Evolutionary conservation across 1,284 basidiomycete species (phyloP).

Genomic region (Vanrija sp.): DNA sequence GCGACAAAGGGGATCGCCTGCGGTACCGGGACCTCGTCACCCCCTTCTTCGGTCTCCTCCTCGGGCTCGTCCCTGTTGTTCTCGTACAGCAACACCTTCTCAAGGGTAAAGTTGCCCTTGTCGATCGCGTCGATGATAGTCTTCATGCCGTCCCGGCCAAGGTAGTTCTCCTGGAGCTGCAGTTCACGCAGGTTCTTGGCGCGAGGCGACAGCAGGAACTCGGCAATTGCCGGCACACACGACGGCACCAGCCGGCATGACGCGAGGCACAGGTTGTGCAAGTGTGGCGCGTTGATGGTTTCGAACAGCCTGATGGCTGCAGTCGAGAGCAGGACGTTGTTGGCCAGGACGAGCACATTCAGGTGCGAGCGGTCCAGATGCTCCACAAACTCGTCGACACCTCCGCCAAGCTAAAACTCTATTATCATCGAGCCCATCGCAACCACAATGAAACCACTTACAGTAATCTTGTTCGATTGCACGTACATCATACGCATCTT

Average conservation of each 20-base stretch:
- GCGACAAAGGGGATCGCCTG: too few species aligned
- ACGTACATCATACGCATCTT: slow-evolving; percentile 26
- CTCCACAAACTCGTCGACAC: slow-evolving; percentile 6
- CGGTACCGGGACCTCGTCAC: too few species aligned
- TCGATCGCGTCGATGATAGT: slow-evolving; percentile 37
- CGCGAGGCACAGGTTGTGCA: slow-evolving; percentile 30
- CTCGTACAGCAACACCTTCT: slow-evolving; percentile 30
- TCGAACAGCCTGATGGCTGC: slow-evolving; percentile 25
- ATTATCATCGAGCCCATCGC: not conserved
- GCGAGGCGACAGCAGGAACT: slow-evolving; percentile 23
- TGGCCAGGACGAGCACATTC: slow-evolving; percentile 28
- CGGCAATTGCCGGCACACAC: slow-evolving; percentile 12
- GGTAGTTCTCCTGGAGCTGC: slow-evolving; percentile 38
- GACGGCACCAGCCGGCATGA: slow-evolving; percentile 25
- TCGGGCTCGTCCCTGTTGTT: slow-evolving; percentile 4
- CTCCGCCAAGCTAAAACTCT: not conserved
- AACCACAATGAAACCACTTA: slow-evolving; percentile 11
- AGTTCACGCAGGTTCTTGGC: slow-evolving; percentile 28
- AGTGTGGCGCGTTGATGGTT: slow-evolving; percentile 21
- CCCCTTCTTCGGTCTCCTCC: too few species aligned
- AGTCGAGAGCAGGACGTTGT: slow-evolving; percentile 25
- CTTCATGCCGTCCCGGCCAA: slow-evolving; percentile 29
- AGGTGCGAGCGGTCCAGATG: slow-evolving; percentile 30
- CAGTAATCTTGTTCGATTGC: slow-evolving; percentile 35
- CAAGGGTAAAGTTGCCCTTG: slow-evolving; percentile 27